Evolutionary conservation across 2,329 filamentous ascomycete species (phyloP).

Genomic region (Alternaria atra): DNA sequence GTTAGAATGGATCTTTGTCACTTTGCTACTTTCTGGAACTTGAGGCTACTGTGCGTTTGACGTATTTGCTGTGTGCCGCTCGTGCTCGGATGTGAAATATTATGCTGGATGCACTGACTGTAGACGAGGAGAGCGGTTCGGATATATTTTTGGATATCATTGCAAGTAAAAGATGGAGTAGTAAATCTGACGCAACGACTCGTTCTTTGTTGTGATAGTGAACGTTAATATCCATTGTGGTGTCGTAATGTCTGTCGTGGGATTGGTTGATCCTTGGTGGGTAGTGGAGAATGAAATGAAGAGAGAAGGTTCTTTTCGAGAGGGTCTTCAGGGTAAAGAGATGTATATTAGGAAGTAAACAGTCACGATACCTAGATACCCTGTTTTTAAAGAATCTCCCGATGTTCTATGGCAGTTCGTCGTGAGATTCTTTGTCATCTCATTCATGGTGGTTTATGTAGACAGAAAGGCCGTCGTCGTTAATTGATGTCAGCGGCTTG

Average conservation of each 20-base stretch:
- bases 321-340: background rate
- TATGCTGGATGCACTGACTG: background rate
- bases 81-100: background rate
- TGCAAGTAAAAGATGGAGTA: background rate
- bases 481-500: background rate
- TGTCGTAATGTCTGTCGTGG: background rate
- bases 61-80: background rate
- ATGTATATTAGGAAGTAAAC: background rate
- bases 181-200: background rate
- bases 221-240: no score
- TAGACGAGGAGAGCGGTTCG: background rate
- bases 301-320: background rate
- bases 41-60: background rate
- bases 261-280: background rate
- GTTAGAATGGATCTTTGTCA: background rate
- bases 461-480: background rate
- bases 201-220: background rate
- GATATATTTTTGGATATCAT: background rate
- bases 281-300: background rate
- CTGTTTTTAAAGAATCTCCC: background rate
- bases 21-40: background rate
- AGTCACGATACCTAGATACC: background rate
- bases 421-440: background rate
- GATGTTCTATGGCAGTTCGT: background rate
- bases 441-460: background rate